Conservation (phyloP, 306 rosid genomes). For the Dicorynia guianensis region DNA sequence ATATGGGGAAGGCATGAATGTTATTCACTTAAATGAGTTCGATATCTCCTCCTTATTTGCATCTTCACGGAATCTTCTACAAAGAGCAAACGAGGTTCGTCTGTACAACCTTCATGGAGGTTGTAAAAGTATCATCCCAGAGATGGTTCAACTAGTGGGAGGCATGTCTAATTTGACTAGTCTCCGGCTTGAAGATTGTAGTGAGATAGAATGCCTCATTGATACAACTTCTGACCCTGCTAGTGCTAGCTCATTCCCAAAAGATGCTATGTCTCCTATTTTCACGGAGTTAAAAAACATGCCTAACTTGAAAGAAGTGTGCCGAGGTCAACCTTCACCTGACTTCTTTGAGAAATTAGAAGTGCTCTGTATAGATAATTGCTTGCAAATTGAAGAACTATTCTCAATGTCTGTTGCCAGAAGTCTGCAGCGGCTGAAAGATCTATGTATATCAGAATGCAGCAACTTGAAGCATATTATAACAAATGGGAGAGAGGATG, state of each 20-base stretch:
- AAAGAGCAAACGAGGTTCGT: slow-evolving; percentile 21
- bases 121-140: slow-evolving; percentile 25
- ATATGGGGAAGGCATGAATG: neutral
- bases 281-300: slow-evolving; percentile 14
- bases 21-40: neutral
- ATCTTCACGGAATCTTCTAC: neutral
- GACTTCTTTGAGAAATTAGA: slow-evolving; percentile 22
- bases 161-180: slow-evolving; percentile 18
- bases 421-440: slow-evolving; percentile 11
- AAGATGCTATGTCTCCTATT: neutral
- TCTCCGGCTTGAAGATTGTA: slow-evolving; percentile 16
- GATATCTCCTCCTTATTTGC: neutral
- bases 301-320: slow-evolving; percentile 10
- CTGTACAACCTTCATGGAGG: slow-evolving; percentile 25
- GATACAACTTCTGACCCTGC: slow-evolving; percentile 3
- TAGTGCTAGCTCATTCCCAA: neutral
- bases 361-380: neutral
- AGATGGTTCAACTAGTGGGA: slow-evolving; percentile 21
- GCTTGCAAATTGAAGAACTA: neutral
- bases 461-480: slow-evolving; percentile 8
- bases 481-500: neutral
- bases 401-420: slow-evolving; percentile 18
- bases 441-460: neutral
- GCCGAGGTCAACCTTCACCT: neutral
- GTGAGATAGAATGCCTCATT: slow-evolving; percentile 21